These are phyloP conservation scores for Kalanchoe fedtschenkoi DNA, from an alignment of 164 flowering plant species.

Conservation along the genomic window DNA sequence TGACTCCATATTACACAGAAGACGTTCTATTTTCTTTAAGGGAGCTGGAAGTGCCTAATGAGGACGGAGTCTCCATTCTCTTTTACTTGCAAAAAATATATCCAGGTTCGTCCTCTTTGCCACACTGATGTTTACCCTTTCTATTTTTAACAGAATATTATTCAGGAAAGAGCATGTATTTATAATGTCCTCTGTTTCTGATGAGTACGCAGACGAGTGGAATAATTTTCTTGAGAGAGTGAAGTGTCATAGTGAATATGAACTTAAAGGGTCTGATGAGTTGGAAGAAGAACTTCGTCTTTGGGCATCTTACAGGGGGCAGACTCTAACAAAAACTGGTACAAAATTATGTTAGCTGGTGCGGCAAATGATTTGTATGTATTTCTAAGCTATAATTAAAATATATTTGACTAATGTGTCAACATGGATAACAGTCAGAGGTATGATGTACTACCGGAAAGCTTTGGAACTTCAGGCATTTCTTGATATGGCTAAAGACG, in stretches of 20 bases:
- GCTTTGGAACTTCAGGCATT: conserved; percentile 97
- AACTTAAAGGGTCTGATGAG: conserved; percentile 36
- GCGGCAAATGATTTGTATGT: background rate
- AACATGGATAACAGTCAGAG: conserved; percentile 51
- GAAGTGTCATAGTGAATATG: conserved; percentile 47
- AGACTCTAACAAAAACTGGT: conserved; percentile 92
- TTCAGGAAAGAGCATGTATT: background rate
- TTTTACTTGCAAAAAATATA: conserved; percentile 93
- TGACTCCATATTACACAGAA: conserved; percentile 88
- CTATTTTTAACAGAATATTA: background rate
- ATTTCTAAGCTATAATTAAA: background rate
- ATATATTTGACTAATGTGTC: background rate
- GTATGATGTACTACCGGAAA: conserved; percentile 97
- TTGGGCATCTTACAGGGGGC: conserved; percentile 98
- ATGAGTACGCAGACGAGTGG: conserved; percentile 73
- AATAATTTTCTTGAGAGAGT: conserved; percentile 75
- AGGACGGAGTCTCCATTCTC: conserved; percentile 92
- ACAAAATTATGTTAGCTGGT: background rate
- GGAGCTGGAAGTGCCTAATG: conserved; percentile 64
- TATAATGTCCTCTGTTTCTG: background rate
- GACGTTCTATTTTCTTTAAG: conserved; percentile 79
- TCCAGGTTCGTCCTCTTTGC: conserved; percentile 49
- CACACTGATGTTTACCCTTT: background rate
- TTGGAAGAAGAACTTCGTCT: conserved; percentile 70
- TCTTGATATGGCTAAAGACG: conserved; percentile 91